These are phyloP conservation scores for Aspergillus baeticus DNA, from an alignment of 495 filamentous ascomycete genomes.

Conservation along the genomic window DNA sequence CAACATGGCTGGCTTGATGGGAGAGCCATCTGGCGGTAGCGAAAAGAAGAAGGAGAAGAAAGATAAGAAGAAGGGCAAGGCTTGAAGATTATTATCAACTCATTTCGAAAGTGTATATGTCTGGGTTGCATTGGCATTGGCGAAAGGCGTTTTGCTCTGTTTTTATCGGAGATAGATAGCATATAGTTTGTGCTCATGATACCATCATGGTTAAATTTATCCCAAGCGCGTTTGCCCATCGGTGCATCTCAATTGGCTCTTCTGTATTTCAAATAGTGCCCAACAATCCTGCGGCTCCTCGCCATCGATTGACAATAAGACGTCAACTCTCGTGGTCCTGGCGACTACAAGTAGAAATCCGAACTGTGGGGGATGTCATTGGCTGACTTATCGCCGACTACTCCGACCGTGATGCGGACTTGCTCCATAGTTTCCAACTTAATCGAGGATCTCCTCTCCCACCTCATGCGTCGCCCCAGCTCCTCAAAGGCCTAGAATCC, in stretches of 20 bases:
- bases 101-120: conserved; percentile 14
- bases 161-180: conserved; percentile 11
- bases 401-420: conserved; percentile 9
- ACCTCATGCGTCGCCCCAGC: background rate
- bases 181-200: conserved; percentile 17
- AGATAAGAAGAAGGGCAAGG: conserved; percentile 54
- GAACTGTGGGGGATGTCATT: conserved; percentile 6
- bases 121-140: conserved; percentile 26
- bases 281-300: background rate
- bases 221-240: background rate
- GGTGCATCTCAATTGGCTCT: too few species aligned
- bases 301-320: background rate
- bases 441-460: background rate
- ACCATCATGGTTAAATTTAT: conserved; percentile 11
- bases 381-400: background rate
- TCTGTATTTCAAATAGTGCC: too few species aligned
- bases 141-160: conserved; percentile 22
- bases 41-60: conserved; percentile 52
- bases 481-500: conserved; percentile 2
- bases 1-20: conserved; percentile 42
- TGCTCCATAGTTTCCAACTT: conserved; percentile 8
- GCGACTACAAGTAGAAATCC: background rate
- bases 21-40: conserved; percentile 35
- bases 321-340: background rate
- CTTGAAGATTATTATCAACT: conserved; percentile 1